Percentiles rank a stretch among this genome's conserved stretches.
Conservation (phyloP, 208 protist genomes). For the Leishmania tropica region DNA sequence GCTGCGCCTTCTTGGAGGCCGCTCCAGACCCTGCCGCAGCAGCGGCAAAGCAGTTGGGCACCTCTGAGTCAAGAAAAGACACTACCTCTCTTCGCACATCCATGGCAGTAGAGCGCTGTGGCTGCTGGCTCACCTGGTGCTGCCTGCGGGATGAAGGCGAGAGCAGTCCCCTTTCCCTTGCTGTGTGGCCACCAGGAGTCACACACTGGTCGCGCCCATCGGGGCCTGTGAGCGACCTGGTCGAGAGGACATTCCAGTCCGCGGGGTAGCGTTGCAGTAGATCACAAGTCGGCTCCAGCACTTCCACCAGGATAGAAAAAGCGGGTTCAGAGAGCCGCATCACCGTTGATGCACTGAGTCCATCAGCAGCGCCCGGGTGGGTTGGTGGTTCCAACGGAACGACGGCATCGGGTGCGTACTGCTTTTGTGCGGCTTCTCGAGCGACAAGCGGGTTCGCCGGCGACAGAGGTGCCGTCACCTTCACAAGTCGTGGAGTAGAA, state of each 20-base stretch:
- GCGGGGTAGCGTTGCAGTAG: constrained; percentile 32
- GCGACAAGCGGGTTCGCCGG: not conserved
- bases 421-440: not conserved
- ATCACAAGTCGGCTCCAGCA: constrained; percentile 50
- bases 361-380: not conserved
- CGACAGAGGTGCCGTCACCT: not conserved
- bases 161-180: not conserved
- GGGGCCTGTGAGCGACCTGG: not conserved
- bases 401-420: not conserved
- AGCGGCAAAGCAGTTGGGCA: constrained; percentile 14
- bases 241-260: not conserved
- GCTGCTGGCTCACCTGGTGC: not conserved
- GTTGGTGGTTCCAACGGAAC: not conserved
- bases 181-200: not conserved
- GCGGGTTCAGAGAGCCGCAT: constrained; percentile 23
- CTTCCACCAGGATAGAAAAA: constrained; percentile 25
- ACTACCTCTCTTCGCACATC: not conserved
- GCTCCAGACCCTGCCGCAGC: not conserved
- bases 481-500: constrained; percentile 3
- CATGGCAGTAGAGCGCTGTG: not conserved
- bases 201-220: not conserved
- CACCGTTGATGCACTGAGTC: not conserved
- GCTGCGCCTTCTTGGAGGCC: constrained; percentile 6
- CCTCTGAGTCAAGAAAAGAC: constrained; percentile 7
- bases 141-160: too few species aligned